A percentile compares a stretch with the other conserved stretches of the same genome.
Evolutionary conservation across 2,329 filamentous ascomycete species (phyloP).

Genomic region (Pseudogymnoascus sp.): DNA sequence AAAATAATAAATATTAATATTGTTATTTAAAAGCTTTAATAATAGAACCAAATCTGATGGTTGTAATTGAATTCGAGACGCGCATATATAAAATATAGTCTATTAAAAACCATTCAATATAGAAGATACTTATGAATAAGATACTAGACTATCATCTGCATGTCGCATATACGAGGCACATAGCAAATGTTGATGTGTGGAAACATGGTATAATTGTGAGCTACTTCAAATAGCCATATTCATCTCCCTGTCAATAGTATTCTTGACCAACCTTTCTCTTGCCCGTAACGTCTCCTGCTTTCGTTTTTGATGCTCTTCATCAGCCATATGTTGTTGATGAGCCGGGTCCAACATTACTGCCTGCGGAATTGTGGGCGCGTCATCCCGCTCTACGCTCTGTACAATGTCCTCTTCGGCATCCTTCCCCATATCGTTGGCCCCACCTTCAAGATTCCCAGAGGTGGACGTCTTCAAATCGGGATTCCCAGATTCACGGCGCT

Average conservation of each 20-base stretch:
- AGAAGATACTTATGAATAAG: not conserved
- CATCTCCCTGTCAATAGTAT: conserved; percentile 17
- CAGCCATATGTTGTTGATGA: not conserved
- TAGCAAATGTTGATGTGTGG: not conserved
- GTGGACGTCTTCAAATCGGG: not conserved
- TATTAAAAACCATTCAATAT: not conserved
- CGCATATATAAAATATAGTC: no score
- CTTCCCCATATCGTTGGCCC: not conserved
- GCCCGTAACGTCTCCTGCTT: conserved; percentile 1
- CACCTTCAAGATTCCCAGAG: not conserved
- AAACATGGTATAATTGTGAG: not conserved
- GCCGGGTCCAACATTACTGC: not conserved
- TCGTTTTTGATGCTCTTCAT: not conserved
- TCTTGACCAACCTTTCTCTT: conserved; percentile 14
- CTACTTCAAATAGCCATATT: conserved; percentile 4
- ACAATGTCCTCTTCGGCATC: not conserved
- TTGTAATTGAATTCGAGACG: not conserved
- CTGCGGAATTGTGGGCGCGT: not conserved
- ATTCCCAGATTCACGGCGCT: not conserved
- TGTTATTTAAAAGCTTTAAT: not conserved
- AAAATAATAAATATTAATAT: not conserved
- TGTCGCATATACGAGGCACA: not conserved
- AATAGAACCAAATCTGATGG: not conserved
- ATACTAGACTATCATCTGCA: not conserved
- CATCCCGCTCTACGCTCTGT: not conserved